phyloP scores from a whole-genome alignment of 1,284 basidiomycete species.

The Melampsora larici-populina region DNA sequence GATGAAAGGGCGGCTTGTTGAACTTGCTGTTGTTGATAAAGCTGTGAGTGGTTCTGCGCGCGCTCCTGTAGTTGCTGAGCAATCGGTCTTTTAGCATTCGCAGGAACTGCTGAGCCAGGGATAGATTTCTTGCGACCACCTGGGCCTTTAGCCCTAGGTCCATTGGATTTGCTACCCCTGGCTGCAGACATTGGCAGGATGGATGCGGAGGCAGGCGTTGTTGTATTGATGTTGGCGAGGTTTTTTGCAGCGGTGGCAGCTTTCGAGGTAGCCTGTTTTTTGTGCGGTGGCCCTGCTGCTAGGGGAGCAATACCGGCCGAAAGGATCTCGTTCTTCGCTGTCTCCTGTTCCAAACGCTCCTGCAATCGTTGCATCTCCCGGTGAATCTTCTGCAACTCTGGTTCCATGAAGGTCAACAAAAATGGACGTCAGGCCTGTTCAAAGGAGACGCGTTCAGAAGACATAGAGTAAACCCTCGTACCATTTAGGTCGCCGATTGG shows the following conservation, averaged over 20 bases:
- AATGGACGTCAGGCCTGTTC: not conserved
- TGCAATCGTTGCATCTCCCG: conserved; percentile 11
- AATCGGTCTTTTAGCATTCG: conserved; percentile 1
- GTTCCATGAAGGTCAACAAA: not conserved
- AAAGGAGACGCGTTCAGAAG: not conserved
- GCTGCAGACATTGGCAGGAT: not conserved
- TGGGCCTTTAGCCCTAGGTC: not conserved
- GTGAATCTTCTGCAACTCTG: conserved; percentile 26
- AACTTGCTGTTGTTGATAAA: conserved; percentile 6
- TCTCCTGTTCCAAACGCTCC: conserved; percentile 12
- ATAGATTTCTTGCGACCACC: not conserved
- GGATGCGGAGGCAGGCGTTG: not conserved
- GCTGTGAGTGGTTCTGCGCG: not conserved
- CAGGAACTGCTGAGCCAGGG: conserved; percentile 1
- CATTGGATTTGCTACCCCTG: not conserved
- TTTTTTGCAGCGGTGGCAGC: conserved; percentile 11
- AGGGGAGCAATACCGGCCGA: not conserved
- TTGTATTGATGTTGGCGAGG: conserved; percentile 7
- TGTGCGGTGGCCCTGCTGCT: conserved; percentile 12
- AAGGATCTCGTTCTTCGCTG: not conserved
- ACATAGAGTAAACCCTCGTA: not conserved
- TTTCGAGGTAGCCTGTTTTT: conserved; percentile 21
- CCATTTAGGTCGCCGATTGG: conserved; percentile 1
- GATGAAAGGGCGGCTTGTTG: not conserved
- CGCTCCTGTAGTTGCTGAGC: conserved; percentile 14